Evolutionary conservation across 768 basidiomycete species (phyloP), one percentile per base, ranked within the genome.

Genomic region (Harrya chromipes): DNA sequence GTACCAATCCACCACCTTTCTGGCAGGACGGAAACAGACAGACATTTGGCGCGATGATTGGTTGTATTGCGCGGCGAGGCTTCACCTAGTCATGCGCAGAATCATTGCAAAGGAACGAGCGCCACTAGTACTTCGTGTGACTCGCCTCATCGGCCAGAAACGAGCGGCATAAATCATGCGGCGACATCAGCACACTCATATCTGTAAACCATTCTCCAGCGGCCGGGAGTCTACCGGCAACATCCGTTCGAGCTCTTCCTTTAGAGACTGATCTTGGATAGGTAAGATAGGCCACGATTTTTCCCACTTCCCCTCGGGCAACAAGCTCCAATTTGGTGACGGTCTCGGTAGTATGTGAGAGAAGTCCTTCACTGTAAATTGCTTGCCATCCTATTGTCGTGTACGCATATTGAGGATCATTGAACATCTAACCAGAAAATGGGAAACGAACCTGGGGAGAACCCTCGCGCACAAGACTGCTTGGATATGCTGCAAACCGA

Each of bases 271-370:
- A 24, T 49, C 61, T 21, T 54, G 47, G 23, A 66, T 51, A 42
- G 39, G 40, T 40, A 21, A 43, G 2, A 57, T 17, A 24, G 68
- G 66, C 66, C 68, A 69, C 1, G 33, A 43, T 21, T 10, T 52
- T 35, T 64, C 45, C 35, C 49, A 21, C 4, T 44, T 39, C 12
- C 53, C 56, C 46, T 63, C 48, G 9, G 33, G 26, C 16, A 70
- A 37, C 8, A 2, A 24, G 16, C 54, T 54, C 84, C 88, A 94
- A 66, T 94, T 82, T 10, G 92, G 90, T 4, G 92, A 94, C 0
- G 81, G 82, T 1, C 85, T 82, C 5, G 77, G 61, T 27, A 83
- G 74, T 51, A 93, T 87, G 65, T 93, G 90, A 17, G 90, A 88
- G 62, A 94, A 94, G 56, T 94, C 92, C 60, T 87, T 87, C 16